Base-by-base conservation (phyloP, 805 yeast species). In the Pichia occidentalis region DNA sequence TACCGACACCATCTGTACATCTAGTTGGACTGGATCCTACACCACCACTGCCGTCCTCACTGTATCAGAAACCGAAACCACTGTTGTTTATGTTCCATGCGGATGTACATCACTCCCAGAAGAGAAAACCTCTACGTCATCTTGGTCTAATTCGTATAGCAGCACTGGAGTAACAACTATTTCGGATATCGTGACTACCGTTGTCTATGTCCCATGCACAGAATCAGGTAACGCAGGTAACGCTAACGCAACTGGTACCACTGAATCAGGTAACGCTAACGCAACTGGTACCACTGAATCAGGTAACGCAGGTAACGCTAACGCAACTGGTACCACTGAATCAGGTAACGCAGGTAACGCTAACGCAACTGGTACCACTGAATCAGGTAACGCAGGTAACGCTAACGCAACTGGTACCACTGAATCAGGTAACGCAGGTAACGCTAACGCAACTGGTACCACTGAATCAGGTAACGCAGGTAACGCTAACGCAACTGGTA, bases 61-160 rank as follows among this genome's bases (percentile, higher is more conserved):
- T n/a, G 21, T 33, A 4, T 14, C 19, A n/a, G 28, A 25, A 6
- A 18, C 23, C 5, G 36, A 14, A 5, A 33, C 36, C 10, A 18
- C 29, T n/a, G 12, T 33, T 18, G 36, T 33, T 33, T 33, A 18
- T n/a, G 36, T 33, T 24, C 36, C 36, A 17, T 24, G 29, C 19
- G 25, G n/a, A n/a, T n/a, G n/a, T n/a, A n/a, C n/a, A n/a, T n/a
- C n/a, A n/a, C n/a, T n/a, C n/a, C n/a, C n/a, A n/a, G n/a, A n/a
- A n/a, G n/a, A n/a, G n/a, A n/a, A 16, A 18, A 19, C 16, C 3
- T 33, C 36, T 9, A 33, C 36, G 7, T 17, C 36, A 5, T 18
- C 19, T 6, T 33, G 36, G 36, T 24, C 36, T 11, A 25, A 25
- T 9, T 24, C 36, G 13, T 33, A 24, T 24, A 21, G 29, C 9